Conservation (phyloP, 2,329 filamentous ascomycete species). For the Tothia fuscella region DNA sequence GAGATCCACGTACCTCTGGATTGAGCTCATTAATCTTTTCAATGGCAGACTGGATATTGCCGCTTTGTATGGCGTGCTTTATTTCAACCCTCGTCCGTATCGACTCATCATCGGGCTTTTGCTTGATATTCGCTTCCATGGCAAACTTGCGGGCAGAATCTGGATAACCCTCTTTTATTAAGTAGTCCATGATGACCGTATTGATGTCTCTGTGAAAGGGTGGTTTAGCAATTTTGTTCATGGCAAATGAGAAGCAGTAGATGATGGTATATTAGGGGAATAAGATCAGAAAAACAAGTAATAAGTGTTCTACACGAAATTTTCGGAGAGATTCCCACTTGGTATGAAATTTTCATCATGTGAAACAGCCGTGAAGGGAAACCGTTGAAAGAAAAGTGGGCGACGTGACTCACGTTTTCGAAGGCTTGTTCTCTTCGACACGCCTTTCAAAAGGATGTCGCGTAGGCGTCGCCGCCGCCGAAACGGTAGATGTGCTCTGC, state of each 20-base stretch:
- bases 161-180: slow-evolving; percentile 91
- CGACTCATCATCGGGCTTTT: slow-evolving; percentile 57
- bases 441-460: slow-evolving; percentile 68
- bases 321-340: slow-evolving; percentile 99
- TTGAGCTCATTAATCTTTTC: slow-evolving; percentile 80
- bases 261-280: slow-evolving; percentile 10
- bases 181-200: slow-evolving; percentile 86
- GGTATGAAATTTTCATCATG: slow-evolving; percentile 76
- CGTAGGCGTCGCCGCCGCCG: slow-evolving; percentile 52
- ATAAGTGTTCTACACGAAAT: slow-evolving; percentile 78
- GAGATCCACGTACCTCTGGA: slow-evolving; percentile 60
- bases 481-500: slow-evolving; percentile 53
- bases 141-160: slow-evolving; percentile 88
- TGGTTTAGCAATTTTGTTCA: slow-evolving; percentile 2
- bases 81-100: slow-evolving; percentile 75
- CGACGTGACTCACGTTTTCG: slow-evolving; percentile 67
- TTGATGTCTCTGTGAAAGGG: slow-evolving; percentile 69
- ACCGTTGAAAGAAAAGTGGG: slow-evolving; percentile 15
- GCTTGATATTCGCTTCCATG: slow-evolving; percentile 76
- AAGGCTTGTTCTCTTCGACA: slow-evolving; percentile 71
- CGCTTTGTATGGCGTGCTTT: slow-evolving; percentile 70
- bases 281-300: slow-evolving; percentile 60
- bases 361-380: slow-evolving; percentile 30
- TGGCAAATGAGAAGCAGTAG: not conserved
- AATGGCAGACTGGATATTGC: slow-evolving; percentile 76